Conservation (phyloP, 257 asterid genomes). For the Solanum paucissectum region DNA sequence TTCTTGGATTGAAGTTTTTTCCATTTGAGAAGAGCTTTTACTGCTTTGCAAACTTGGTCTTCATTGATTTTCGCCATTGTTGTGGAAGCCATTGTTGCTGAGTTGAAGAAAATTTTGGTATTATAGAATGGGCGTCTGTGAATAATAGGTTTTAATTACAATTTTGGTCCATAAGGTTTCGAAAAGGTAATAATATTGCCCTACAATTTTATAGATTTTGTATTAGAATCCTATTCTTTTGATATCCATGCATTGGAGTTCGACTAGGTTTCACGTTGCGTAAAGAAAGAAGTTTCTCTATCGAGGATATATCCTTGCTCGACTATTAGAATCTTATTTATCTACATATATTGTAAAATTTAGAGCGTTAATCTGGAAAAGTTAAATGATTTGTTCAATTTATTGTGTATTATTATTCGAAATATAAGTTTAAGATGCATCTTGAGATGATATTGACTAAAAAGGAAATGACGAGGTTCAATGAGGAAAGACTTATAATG, state of each 20-base stretch:
- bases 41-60: slow-evolving; percentile 32
- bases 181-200: background rate
- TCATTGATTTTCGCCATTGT: slow-evolving; percentile 4
- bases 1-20: slow-evolving; percentile 20
- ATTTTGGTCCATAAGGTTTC: background rate
- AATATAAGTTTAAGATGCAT: background rate
- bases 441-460: background rate
- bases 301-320: background rate
- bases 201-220: background rate
- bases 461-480: too few species aligned
- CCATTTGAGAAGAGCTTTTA: slow-evolving; percentile 73
- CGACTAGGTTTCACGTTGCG: background rate
- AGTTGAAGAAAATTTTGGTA: background rate
- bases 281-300: too few species aligned
- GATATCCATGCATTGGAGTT: background rate
- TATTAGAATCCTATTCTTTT: background rate
- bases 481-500: too few species aligned
- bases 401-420: background rate
- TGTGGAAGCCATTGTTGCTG: background rate
- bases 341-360: too few species aligned
- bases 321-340: background rate
- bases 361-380: background rate
- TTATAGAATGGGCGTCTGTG: background rate
- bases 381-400: too few species aligned
- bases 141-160: background rate